A percentile compares a stretch with the other conserved stretches of the same genome.
phyloP scores from a whole-genome alignment of 768 basidiomycete genomes.

The Termitomyces sp. region DNA sequence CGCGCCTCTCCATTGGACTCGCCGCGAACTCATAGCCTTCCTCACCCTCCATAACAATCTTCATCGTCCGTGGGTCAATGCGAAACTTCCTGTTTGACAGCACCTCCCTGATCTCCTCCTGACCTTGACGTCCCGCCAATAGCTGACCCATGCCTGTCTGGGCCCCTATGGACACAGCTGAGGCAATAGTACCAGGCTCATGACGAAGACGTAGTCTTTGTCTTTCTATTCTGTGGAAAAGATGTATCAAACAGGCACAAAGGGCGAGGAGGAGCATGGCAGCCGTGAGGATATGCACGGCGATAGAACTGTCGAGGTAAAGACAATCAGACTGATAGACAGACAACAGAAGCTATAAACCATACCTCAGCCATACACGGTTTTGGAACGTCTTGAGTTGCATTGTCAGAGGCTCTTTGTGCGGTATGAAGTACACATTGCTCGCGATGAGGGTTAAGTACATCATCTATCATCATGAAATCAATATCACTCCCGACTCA shows the following conservation, averaged over 20 bases:
- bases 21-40: conserved; percentile 37
- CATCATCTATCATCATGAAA: conserved; percentile 27
- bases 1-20: conserved; percentile 27
- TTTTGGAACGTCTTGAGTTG: conserved; percentile 38
- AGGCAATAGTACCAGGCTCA: conserved; percentile 50
- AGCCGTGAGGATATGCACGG: conserved; percentile 36
- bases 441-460: conserved; percentile 45
- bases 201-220: conserved; percentile 38
- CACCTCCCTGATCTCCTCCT: conserved; percentile 34
- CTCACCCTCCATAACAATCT: conserved; percentile 51
- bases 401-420: conserved; percentile 28
- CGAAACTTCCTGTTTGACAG: conserved; percentile 43
- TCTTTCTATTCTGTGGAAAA: conserved; percentile 41
- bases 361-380: conserved; percentile 46
- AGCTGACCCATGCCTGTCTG: conserved; percentile 43
- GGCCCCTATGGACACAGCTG: conserved; percentile 49
- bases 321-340: not conserved
- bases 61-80: conserved; percentile 42
- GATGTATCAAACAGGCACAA: conserved; percentile 36
- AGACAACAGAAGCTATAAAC: not conserved
- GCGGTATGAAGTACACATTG: conserved; percentile 43
- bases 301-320: conserved; percentile 26
- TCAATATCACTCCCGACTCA: not conserved
- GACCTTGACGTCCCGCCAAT: conserved; percentile 33
- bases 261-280: conserved; percentile 41